phyloP scores from a whole-genome alignment of 208 protist species.

The Leishmania tarentolae region DNA sequence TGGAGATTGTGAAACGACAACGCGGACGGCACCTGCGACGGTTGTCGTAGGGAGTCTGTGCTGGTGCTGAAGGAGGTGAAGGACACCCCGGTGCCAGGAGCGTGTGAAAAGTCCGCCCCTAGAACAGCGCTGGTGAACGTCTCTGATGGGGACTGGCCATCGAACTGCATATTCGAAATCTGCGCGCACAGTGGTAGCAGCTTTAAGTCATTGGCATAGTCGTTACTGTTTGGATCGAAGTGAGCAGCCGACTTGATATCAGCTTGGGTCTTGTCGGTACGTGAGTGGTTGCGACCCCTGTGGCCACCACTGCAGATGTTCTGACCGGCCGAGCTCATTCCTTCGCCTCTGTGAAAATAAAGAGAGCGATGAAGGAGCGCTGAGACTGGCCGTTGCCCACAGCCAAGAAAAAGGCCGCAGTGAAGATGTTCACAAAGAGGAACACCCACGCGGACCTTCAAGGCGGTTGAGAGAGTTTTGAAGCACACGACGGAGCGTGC shows the following conservation, averaged over 20 bases:
- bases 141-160: background rate
- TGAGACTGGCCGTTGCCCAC: background rate
- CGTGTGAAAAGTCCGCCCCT: conserved; percentile 3
- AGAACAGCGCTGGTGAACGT: background rate
- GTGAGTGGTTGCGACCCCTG: conserved; percentile 1
- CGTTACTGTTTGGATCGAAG: background rate
- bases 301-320: background rate
- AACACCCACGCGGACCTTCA: background rate
- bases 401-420: background rate
- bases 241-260: no score
- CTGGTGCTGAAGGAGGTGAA: background rate
- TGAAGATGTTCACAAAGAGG: background rate
- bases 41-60: background rate
- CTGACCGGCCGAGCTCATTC: conserved; percentile 6
- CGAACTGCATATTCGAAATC: background rate
- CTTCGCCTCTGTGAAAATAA: no score
- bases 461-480: background rate
- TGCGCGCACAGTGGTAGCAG: background rate
- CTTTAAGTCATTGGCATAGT: background rate
- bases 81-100: background rate
- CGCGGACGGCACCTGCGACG: background rate
- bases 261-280: background rate
- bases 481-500: background rate
- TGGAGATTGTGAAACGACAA: background rate
- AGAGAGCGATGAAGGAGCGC: background rate